These are phyloP conservation scores for Lactarius psammicola DNA, from an alignment of 768 basidiomycete genomes.

Conservation along the genomic window DNA sequence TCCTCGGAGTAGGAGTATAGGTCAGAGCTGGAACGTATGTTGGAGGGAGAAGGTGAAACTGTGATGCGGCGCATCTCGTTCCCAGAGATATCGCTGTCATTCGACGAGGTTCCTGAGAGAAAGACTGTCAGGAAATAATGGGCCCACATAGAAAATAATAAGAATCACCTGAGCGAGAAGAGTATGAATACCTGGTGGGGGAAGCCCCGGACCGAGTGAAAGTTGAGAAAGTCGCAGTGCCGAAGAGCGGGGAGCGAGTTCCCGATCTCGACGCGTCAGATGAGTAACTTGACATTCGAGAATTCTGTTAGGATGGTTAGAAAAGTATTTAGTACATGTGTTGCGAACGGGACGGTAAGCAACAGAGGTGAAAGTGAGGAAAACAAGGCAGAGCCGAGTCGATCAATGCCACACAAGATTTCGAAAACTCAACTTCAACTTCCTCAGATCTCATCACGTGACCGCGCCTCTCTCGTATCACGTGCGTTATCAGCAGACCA, in stretches of 20 bases:
- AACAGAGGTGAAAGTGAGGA: constrained; percentile 11
- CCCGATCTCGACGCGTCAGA: constrained; percentile 34
- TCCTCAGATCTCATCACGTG: constrained; percentile 43
- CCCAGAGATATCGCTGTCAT: constrained; percentile 27
- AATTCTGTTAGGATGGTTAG: constrained; percentile 12
- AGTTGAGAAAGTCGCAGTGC: constrained; percentile 56
- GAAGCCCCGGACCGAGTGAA: constrained; percentile 55
- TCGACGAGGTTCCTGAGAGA: constrained; percentile 26
- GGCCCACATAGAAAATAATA: not conserved
- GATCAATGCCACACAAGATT: not conserved
- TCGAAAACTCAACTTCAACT: constrained; percentile 28
- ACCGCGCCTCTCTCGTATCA: constrained; percentile 25
- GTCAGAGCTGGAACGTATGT: constrained; percentile 19
- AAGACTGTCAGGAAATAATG: constrained; percentile 6
- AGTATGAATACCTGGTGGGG: constrained; percentile 54
- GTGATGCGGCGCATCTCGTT: constrained; percentile 30
- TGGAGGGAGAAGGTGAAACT: constrained; percentile 29
- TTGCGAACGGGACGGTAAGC: not conserved
- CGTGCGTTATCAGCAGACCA: not conserved
- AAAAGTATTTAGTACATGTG: constrained; percentile 33
- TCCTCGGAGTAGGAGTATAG: constrained; percentile 50
- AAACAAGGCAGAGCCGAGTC: not conserved
- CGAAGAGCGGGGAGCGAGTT: constrained; percentile 60
- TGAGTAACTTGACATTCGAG: constrained; percentile 41
- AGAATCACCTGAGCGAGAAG: constrained; percentile 50